Evolutionary conservation across 176 grass and related monocot genomes (phyloP).

Genomic region (Oryza glumipatula): DNA sequence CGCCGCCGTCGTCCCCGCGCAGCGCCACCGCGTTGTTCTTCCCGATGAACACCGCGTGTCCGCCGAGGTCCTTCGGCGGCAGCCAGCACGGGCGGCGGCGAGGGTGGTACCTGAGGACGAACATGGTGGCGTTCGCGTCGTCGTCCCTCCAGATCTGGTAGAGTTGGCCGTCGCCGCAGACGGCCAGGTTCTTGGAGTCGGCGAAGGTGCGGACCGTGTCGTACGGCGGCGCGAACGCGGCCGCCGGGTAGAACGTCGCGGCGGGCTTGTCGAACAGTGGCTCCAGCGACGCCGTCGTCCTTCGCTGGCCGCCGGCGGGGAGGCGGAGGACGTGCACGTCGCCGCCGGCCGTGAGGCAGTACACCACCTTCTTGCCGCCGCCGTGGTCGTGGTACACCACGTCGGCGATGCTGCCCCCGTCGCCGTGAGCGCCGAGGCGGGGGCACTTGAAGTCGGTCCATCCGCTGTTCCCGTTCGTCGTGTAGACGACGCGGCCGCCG

Average conservation of each 20-base stretch:
- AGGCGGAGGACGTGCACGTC: slow-evolving; percentile 19
- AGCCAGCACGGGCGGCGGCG: neutral
- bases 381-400: neutral
- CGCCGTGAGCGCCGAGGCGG: no score
- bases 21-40: slow-evolving; percentile 1
- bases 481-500: neutral
- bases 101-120: neutral
- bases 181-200: neutral
- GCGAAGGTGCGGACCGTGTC: neutral
- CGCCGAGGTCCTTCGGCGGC: neutral
- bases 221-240: slow-evolving; percentile 13
- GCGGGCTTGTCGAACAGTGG: neutral
- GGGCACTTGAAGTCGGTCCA: neutral
- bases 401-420: neutral
- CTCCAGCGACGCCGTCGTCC: neutral
- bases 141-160: slow-evolving; percentile 14
- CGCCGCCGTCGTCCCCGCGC: neutral
- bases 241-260: neutral
- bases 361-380: neutral
- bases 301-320: neutral
- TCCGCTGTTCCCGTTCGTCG: neutral
- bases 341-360: neutral
- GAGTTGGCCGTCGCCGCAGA: neutral
- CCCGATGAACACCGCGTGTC: neutral
- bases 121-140: neutral